Evolutionary conservation across 768 basidiomycete species (phyloP), one percentile per base, ranked within the genome.

Genomic region (Mycena sanguinolenta): DNA sequence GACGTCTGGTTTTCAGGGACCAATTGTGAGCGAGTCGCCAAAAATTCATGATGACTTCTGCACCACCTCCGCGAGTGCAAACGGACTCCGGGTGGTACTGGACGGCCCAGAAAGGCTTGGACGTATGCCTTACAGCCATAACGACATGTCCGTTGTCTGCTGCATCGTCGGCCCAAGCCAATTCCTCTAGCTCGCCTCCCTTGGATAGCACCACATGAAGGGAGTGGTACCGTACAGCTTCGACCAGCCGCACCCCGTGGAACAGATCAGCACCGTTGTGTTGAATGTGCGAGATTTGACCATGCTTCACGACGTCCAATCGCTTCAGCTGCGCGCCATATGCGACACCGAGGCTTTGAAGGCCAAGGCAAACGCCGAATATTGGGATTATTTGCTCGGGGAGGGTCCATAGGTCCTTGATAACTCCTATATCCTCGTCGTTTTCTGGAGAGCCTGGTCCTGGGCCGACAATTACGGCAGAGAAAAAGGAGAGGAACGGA

Each of bases 81-180:
- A 92, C 88, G 5, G 94, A 95, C 77, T 95, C 95, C 8, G 95
- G 95, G 77, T 96, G 95, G 77, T 95, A 96, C 76, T 96, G 95
- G 27, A 96, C 95, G 4, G 92, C 94, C 91, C 92, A 95, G 75
- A 94, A 93, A 5, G 95, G 94, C 69, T 84, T 86, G 27, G 74
- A 79, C 58, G 72, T 83, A 77, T 96, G 95, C 71, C 85, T 87
- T 30, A 87, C 81, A 46, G 90, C 93, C 94, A 96, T 95, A 54
- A 94, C 83, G 25, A 94, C 90, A 52, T 74, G 83, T 8, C 91
- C 92, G 69, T 93, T 90, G 62, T 91, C 92, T 27, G 81, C 81
- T 27, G 83, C 88, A 72, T 95, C 93, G 53, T 91, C 82, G 10
- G 90, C 82, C 92, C 92, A 95, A 19, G 92, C 95, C 16, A 95